Evolutionary conservation across 352 stramenopile genomes (phyloP).

Genomic region (Globisporangium irregulare): DNA sequence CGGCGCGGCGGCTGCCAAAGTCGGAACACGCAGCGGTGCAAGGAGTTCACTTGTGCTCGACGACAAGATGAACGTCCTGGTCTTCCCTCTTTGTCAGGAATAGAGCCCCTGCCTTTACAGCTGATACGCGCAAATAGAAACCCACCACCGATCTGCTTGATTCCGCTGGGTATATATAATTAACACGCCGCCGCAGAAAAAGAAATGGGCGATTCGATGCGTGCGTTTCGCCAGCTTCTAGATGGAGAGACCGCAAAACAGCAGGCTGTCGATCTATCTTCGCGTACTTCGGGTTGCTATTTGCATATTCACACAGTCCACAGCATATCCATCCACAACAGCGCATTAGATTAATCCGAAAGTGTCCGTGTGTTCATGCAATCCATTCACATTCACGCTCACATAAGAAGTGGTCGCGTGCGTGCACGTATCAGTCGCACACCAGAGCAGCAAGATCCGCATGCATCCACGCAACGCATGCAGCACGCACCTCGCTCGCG

Average conservation of each 20-base stretch:
- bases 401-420: not conserved
- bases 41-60: not conserved
- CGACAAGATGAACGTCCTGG: not conserved
- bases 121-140: conserved; percentile 1
- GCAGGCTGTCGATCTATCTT: no score
- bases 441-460: not conserved
- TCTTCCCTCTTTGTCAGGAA: not conserved
- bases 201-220: not conserved
- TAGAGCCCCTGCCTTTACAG: not conserved
- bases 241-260: no score
- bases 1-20: not conserved
- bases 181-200: not conserved
- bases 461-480: no score
- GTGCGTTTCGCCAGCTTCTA: not conserved
- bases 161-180: not conserved
- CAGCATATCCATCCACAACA: not conserved
- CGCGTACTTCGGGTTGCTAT: not conserved
- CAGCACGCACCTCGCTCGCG: not conserved
- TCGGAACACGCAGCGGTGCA: not conserved
- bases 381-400: not conserved
- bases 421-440: no score
- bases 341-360: not conserved
- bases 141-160: not conserved
- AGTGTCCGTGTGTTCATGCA: not conserved
- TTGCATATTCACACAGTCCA: not conserved